Evolutionary conservation across 768 basidiomycete genomes (phyloP), one percentile per base, ranked within the genome.

Genomic region (Steccherinum ochraceum): DNA sequence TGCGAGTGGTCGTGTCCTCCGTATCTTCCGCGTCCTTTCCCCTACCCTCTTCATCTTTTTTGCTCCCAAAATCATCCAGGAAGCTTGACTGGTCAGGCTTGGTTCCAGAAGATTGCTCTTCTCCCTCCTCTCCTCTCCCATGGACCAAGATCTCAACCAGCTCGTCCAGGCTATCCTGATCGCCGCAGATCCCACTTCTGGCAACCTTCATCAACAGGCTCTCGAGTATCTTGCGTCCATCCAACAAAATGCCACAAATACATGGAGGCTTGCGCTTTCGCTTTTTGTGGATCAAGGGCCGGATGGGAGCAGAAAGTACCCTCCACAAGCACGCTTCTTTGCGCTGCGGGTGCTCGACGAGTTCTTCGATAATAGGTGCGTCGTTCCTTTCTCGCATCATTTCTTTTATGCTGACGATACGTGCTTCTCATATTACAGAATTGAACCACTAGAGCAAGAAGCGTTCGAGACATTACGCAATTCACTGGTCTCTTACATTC

Each of bases 81-180:
- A 35, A 35, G 30, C 30, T 35, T 35, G 30, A 35, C 30, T 35
- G 30, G 30, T 35, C 30, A 35, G 16, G 30, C 30, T 16, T 35
- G 16, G 16, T 16, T 35, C 30, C 7, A 35, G 24, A 26, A 43
- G 30, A 13, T 20, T 30, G 23, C 52, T 54, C 50, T 55, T 50
- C 58, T 55, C 57, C 54, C 48, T 7, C 16, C 45, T 48, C 45
- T 27, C 35, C 46, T 46, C 45, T 47, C 50, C 61, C 27, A 89
- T 89, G 89, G 84, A 89, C 30, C 81, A 79, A 62, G 82, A 87
- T 71, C 74, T 86, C 59, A 79, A 85, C 58, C 85, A 81, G 64
- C 74, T 89, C 56, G 81, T 88, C 16, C 86, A 85, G 69, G 93
- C 93, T 45, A 92, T 94, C 68, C 72, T 78, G 63, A 86, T 95